phyloP scores from a whole-genome alignment of 306 rosid genomes.

The Herpetospermum pedunculosum region DNA sequence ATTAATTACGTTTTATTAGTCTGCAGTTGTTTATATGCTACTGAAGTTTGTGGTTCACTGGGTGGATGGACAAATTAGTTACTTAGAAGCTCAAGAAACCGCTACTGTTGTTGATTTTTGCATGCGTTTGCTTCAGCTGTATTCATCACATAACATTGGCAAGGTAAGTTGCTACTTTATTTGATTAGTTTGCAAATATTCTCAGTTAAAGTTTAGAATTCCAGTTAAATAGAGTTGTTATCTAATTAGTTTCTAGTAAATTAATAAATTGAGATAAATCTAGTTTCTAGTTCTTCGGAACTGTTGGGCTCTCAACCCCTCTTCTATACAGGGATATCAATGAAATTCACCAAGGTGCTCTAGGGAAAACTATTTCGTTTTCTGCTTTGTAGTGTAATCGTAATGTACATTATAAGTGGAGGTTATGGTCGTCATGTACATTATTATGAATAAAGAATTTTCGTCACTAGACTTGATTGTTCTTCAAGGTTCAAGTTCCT shows the following conservation, averaged over 20 bases:
- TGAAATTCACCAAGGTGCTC: neutral
- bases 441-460: neutral
- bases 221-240: neutral
- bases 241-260: neutral
- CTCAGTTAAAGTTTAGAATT: neutral
- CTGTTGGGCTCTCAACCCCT: neutral
- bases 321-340: neutral
- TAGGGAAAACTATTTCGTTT: neutral
- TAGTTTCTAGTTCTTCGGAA: neutral
- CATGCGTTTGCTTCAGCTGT: constrained; percentile 81
- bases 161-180: constrained; percentile 41
- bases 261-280: neutral
- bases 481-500: neutral
- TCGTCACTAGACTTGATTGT: neutral
- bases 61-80: constrained; percentile 89
- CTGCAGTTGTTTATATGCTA: constrained; percentile 88
- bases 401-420: neutral
- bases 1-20: constrained; percentile 30
- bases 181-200: neutral
- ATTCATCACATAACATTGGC: constrained; percentile 90
- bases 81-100: constrained; percentile 81
- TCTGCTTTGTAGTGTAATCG: neutral
- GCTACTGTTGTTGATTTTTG: constrained; percentile 62
- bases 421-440: neutral
- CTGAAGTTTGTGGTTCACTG: constrained; percentile 87